phyloP scores from a whole-genome alignment of 148 eudicot species.

The Rhododendron ovatum region DNA sequence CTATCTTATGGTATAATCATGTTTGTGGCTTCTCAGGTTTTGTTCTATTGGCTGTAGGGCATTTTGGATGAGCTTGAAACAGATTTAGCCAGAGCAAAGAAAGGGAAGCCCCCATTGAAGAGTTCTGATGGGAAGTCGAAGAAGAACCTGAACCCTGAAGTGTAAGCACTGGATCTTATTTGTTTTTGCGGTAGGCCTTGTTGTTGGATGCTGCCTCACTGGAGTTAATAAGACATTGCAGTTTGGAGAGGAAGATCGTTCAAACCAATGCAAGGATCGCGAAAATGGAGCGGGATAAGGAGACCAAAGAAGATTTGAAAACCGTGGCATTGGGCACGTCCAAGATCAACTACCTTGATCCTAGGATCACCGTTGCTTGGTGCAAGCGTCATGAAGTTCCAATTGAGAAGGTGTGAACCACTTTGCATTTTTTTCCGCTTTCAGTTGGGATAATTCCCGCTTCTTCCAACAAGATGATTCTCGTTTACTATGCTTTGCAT shows the following conservation, averaged over 20 bases:
- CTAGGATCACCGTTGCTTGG: slow-evolving; percentile 91
- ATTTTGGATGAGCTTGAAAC: slow-evolving; percentile 49
- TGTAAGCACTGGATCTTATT: slow-evolving; percentile 30
- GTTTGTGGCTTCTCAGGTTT: slow-evolving; percentile 6
- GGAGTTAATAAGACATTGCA: slow-evolving; percentile 18
- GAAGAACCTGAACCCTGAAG: slow-evolving; percentile 69
- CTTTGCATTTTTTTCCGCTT: neutral
- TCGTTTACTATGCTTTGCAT: neutral
- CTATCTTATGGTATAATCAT: neutral
- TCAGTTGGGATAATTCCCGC: neutral
- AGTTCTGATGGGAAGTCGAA: slow-evolving; percentile 62
- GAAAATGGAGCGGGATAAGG: slow-evolving; percentile 65
- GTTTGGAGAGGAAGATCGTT: slow-evolving; percentile 65
- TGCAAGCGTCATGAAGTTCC: slow-evolving; percentile 93
- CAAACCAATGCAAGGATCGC: slow-evolving; percentile 55
- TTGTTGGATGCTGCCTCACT: slow-evolving; percentile 8
- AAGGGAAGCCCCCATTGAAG: slow-evolving; percentile 76
- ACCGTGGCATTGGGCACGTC: slow-evolving; percentile 89
- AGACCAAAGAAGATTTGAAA: slow-evolving; percentile 75
- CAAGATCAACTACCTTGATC: slow-evolving; percentile 85
- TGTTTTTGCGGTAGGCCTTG: neutral
- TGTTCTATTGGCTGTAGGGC: slow-evolving; percentile 33
- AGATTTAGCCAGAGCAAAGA: slow-evolving; percentile 70
- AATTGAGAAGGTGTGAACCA: slow-evolving; percentile 75
- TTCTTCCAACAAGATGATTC: neutral